Base-by-base conservation (phyloP, 2,329 filamentous ascomycete genomes). In the Colletotrichum horii region DNA sequence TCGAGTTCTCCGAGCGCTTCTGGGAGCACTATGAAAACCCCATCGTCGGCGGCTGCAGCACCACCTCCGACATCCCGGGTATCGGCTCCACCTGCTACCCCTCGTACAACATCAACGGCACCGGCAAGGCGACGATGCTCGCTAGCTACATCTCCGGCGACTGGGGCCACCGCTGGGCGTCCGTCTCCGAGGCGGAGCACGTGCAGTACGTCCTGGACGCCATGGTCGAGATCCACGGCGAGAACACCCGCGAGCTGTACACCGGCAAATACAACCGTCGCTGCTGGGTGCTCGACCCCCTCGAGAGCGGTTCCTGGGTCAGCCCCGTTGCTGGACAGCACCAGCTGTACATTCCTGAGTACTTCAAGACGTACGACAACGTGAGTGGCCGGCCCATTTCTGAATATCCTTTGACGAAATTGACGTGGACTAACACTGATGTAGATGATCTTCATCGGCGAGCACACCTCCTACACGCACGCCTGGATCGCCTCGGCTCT, bases 401-500 rank as follows among this genome's bases (percentile, higher is more conserved):
- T 7, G 8, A 2, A 32, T 26, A n/a, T n/a, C 7, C 0, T 16
- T 14, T 36, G n/a, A 16, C n/a, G n/a, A n/a, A 2, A 16, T 8
- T 9, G n/a, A 12, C n/a, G n/a, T n/a, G n/a, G 22, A 43, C n/a
- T 28, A 8, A 43, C 16, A 24, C 0, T 43, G 61, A 3, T 32
- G 24, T 11, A 89, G 84, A 92, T 93, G n/a, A 91, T 94, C 38
- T 94, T 94, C 75, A 85, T 93, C 8, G 91, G 91, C 3, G 93
- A 95, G 81, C 93, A 94, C 80, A 94, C 93, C 0, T 91, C 89
- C 8, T 94, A 93, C 80, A 95, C 93, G 0, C 93, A 95, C 80
- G 93, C 92, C 2, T 94, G 92, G 93, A 93, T 94, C 66, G 89
- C 90, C 36, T 91, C 89, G 4, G 93, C 93, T 1, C 84, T 95